Conservation (phyloP, 495 filamentous ascomycete species). For the Choiromyces venosus region DNA sequence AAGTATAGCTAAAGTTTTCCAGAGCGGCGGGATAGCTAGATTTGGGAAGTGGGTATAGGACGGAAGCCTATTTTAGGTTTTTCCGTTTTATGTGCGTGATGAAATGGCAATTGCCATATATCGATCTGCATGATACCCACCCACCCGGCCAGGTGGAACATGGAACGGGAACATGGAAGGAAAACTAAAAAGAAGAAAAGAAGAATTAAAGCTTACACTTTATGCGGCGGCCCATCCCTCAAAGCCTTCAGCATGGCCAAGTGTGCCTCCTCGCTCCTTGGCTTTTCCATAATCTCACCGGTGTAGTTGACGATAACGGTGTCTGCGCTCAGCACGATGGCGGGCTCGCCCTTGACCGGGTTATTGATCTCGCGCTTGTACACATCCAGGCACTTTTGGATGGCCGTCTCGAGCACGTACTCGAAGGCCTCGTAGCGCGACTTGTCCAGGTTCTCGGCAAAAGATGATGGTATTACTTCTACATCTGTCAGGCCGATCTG, state of each 20-base stretch:
- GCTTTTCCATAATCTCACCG: conserved; percentile 85
- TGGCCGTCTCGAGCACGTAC: conserved; percentile 84
- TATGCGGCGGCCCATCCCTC: conserved; percentile 66
- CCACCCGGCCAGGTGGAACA: neutral
- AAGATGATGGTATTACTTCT: conserved; percentile 73
- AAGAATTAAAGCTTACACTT: conserved; percentile 48
- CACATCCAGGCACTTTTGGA: conserved; percentile 70
- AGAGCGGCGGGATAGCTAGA: neutral
- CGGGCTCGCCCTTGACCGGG: conserved; percentile 58
- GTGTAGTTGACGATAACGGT: conserved; percentile 75
- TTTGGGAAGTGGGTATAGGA: neutral
- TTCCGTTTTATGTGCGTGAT: neutral
- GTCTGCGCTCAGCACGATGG: conserved; percentile 82
- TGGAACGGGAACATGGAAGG: neutral
- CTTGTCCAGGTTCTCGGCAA: conserved; percentile 78
- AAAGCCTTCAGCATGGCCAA: conserved; percentile 72
- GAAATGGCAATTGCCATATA: neutral
- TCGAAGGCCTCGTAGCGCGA: conserved; percentile 67
- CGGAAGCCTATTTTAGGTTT: neutral
- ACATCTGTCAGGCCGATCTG: conserved; percentile 50
- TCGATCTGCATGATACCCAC: neutral
- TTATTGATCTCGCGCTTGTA: conserved; percentile 63
- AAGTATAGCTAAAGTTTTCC: neutral
- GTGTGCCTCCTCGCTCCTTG: conserved; percentile 71
- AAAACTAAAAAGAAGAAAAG: neutral